A percentile compares a stretch with the other conserved stretches of the same genome.
Conservation (phyloP, 2,329 filamentous ascomycete genomes). For the Cladosporium sp. region DNA sequence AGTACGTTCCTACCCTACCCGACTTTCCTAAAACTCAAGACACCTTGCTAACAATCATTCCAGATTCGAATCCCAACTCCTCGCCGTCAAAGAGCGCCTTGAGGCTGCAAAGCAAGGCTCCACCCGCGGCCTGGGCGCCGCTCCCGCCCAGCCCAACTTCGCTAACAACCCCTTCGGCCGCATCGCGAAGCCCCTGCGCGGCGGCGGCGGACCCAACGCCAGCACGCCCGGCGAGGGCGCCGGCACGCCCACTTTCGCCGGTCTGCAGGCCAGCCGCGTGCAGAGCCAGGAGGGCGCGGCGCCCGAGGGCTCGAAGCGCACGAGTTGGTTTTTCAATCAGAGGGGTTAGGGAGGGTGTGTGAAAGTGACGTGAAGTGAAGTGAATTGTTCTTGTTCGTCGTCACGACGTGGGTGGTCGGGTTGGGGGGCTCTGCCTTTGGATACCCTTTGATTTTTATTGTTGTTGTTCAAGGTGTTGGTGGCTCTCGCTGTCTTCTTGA, state of each 20-base stretch:
- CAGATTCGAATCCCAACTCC: constrained; percentile 95
- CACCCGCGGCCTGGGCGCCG: constrained; percentile 63
- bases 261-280: constrained; percentile 28
- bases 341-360: constrained; percentile 14
- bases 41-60: constrained; percentile 13
- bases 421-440: constrained; percentile 7
- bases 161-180: constrained; percentile 66
- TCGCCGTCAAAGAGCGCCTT: constrained; percentile 93
- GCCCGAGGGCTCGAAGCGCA: constrained; percentile 14
- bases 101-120: constrained; percentile 91
- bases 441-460: constrained; percentile 4
- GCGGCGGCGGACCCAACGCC: constrained; percentile 39
- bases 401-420: not conserved
- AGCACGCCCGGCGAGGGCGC: constrained; percentile 32
- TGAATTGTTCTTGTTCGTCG: too few species aligned
- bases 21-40: not conserved
- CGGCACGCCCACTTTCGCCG: constrained; percentile 37
- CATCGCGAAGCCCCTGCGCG: constrained; percentile 60
- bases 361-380: not conserved
- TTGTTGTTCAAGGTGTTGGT: not conserved
- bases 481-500: not conserved
- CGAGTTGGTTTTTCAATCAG: constrained; percentile 28
- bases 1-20: constrained; percentile 55
- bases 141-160: constrained; percentile 31
- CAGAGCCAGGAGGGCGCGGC: constrained; percentile 4